A percentile compares a stretch with the other conserved stretches of the same genome.
Conservation (phyloP, 257 asterid genomes). For the Nemophila menziesii region DNA sequence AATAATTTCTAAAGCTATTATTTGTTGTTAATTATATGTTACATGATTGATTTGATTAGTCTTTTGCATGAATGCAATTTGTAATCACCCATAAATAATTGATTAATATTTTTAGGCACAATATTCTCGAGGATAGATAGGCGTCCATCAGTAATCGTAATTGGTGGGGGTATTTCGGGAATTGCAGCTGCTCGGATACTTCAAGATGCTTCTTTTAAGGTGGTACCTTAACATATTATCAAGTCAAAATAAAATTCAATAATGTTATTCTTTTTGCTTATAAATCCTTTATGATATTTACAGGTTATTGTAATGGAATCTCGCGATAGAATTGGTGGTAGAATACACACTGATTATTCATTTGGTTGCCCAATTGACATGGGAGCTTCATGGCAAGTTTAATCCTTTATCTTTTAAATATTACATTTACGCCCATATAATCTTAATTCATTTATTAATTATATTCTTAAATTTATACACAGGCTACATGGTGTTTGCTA, state of each 20-base stretch:
- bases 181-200: conserved; percentile 83
- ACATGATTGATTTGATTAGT: conserved; percentile 1
- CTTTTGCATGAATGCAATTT: conserved; percentile 4
- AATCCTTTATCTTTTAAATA: background rate
- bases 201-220: conserved; percentile 84
- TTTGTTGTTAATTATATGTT: background rate
- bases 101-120: conserved; percentile 23
- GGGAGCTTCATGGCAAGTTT: conserved; percentile 95
- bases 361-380: conserved; percentile 96
- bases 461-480: conserved; percentile 13
- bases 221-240: conserved; percentile 9
- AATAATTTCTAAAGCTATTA: background rate
- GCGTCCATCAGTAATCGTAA: conserved; percentile 66
- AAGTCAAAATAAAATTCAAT: background rate
- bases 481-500: conserved; percentile 99
- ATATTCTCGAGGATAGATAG: conserved; percentile 40
- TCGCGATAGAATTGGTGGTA: conserved; percentile 88
- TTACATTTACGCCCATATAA: background rate
- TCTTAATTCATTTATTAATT: background rate
- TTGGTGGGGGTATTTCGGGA: conserved; percentile 99
- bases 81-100: background rate
- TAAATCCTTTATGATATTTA: conserved; percentile 6
- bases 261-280: conserved; percentile 7
- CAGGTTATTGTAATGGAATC: conserved; percentile 91
- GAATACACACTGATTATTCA: conserved; percentile 85